phyloP scores from a whole-genome alignment of 2,329 filamentous ascomycete genomes.

The Penicillium sp. region DNA sequence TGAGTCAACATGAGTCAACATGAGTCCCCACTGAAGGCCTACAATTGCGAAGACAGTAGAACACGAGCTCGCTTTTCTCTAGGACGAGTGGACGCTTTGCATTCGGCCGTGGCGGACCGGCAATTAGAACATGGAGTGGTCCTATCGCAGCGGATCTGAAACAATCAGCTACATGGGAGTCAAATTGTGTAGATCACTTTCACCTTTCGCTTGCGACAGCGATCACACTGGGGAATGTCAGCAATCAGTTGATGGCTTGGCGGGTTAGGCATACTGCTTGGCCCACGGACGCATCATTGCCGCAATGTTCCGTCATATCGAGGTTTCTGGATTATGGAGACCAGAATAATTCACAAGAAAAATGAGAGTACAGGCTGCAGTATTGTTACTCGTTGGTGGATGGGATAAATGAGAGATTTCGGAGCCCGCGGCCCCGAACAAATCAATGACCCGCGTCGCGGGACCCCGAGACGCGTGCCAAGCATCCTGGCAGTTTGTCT shows the following conservation, averaged over 20 bases:
- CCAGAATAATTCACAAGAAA: not conserved
- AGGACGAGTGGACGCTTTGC: not conserved
- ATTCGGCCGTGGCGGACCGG: not conserved
- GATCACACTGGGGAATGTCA: slow-evolving; percentile 4
- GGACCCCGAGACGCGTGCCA: not conserved
- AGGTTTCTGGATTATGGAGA: not conserved
- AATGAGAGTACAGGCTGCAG: not conserved
- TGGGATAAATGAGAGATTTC: not conserved
- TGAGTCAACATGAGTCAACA: not conserved
- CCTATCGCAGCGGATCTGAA: not conserved
- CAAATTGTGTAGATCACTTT: not conserved
- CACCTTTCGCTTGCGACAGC: slow-evolving; percentile 9
- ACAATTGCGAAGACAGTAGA: not conserved
- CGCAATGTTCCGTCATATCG: not conserved
- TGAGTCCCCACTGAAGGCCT: not conserved
- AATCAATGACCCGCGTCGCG: not conserved
- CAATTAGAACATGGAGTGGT: not conserved
- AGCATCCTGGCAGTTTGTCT: not conserved
- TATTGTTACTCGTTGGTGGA: not conserved
- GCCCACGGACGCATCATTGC: not conserved
- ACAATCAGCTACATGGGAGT: not conserved
- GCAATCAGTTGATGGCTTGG: not conserved
- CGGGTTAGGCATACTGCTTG: not conserved
- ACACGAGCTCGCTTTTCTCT: not conserved
- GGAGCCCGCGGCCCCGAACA: not conserved